Evolutionary conservation across 352 stramenopile species (phyloP).

Genomic region (Hyaloperonospora arabidopsidis): DNA sequence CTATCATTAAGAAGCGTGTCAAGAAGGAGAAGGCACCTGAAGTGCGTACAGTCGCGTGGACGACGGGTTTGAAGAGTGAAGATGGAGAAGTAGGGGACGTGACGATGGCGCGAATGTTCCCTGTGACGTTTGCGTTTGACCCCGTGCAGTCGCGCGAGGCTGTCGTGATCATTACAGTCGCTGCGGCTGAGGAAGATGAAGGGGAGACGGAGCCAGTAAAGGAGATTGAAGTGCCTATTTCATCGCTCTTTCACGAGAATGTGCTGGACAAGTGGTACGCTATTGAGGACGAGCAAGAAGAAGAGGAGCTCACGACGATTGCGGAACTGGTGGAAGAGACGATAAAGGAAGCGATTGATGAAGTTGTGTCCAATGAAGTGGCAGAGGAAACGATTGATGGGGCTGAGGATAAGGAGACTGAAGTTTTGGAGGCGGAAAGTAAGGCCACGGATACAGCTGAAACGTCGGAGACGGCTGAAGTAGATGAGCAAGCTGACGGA

Average conservation of each 20-base stretch:
- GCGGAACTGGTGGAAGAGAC: constrained; percentile 25
- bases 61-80: constrained; percentile 8
- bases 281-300: constrained; percentile 41
- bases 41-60: constrained; percentile 35
- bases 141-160: constrained; percentile 77
- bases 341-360: constrained; percentile 15
- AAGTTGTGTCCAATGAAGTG: constrained; percentile 7
- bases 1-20: constrained; percentile 45
- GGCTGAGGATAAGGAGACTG: constrained; percentile 8
- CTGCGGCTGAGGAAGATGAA: constrained; percentile 37
- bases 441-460: constrained; percentile 12
- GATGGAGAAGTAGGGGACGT: constrained; percentile 6
- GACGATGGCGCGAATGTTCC: constrained; percentile 29
- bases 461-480: constrained; percentile 6
- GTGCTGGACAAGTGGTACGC: constrained; percentile 65
- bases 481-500: not conserved
- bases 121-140: constrained; percentile 72
- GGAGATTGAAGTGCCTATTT: constrained; percentile 71
- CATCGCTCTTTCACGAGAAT: constrained; percentile 59
- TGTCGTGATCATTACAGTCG: constrained; percentile 62
- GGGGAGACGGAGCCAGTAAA: constrained; percentile 53
- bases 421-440: constrained; percentile 6
- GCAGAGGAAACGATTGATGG: constrained; percentile 3
- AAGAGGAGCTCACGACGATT: constrained; percentile 30
- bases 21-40: constrained; percentile 46